Evolutionary conservation across 2,329 filamentous ascomycete genomes (phyloP).

Genomic region (Colletotrichum cuscutae): DNA sequence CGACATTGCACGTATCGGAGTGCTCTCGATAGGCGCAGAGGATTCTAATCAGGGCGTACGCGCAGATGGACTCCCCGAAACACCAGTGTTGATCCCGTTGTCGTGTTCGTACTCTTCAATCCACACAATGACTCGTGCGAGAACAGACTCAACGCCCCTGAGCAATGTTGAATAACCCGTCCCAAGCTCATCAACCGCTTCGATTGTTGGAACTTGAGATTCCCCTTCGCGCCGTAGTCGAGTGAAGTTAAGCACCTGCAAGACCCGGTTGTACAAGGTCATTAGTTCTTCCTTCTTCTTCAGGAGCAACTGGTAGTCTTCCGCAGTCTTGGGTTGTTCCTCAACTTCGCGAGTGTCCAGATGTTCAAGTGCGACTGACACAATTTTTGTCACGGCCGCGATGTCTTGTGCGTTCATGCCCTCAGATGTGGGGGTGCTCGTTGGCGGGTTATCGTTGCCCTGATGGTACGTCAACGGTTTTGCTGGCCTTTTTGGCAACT

Average conservation of each 20-base stretch:
- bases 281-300: background rate
- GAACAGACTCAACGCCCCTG: background rate
- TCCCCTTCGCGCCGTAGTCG: background rate
- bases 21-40: background rate
- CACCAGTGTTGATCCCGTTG: background rate
- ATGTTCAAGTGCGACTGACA: background rate
- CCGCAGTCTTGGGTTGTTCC: background rate
- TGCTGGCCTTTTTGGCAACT: background rate
- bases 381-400: background rate
- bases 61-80: background rate
- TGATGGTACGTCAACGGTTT: background rate
- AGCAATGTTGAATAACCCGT: background rate
- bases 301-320: background rate
- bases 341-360: background rate
- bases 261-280: too few relatives aligned
- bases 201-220: background rate
- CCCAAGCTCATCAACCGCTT: background rate
- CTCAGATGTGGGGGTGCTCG: background rate
- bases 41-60: background rate
- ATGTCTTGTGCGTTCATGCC: background rate
- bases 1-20: background rate
- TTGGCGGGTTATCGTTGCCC: background rate
- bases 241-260: background rate
- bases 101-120: background rate
- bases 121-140: background rate